phyloP scores from a whole-genome alignment of 306 rosid genomes.

The Lathyrus oleraceus region DNA sequence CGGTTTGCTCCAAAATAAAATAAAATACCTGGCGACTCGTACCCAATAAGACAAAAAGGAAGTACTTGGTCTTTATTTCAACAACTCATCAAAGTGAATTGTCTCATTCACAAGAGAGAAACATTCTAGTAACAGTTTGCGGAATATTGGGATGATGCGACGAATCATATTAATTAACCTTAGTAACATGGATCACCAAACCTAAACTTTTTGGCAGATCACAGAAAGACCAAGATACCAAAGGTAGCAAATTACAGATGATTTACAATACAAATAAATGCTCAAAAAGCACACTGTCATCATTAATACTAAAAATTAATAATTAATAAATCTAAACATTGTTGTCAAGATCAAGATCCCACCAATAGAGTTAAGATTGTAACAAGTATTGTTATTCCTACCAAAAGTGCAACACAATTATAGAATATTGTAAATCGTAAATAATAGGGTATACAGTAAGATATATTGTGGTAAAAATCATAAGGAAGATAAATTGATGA shows the following conservation, averaged over 20 bases:
- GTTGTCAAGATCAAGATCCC: not conserved
- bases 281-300: not conserved
- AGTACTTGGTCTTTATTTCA: not conserved
- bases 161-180: conserved; percentile 11
- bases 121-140: not conserved
- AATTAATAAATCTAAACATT: not conserved
- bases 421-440: conserved; percentile 27
- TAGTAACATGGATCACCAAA: not conserved
- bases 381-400: not conserved
- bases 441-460: not conserved
- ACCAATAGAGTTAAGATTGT: not conserved
- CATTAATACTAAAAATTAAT: not conserved
- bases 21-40: conserved; percentile 3
- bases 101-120: conserved; percentile 6
- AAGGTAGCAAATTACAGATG: not conserved
- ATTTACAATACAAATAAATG: not conserved
- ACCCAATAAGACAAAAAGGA: conserved; percentile 3
- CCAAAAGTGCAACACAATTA: not conserved
- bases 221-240: not conserved
- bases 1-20: not conserved
- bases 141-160: conserved; percentile 2
- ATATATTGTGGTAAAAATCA: conserved; percentile 9
- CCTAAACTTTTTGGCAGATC: not conserved
- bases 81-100: conserved; percentile 7
- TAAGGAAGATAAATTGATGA: conserved; percentile 22